Base-by-base conservation (phyloP, 345 rosid species). In the Aethionema arabicum region DNA sequence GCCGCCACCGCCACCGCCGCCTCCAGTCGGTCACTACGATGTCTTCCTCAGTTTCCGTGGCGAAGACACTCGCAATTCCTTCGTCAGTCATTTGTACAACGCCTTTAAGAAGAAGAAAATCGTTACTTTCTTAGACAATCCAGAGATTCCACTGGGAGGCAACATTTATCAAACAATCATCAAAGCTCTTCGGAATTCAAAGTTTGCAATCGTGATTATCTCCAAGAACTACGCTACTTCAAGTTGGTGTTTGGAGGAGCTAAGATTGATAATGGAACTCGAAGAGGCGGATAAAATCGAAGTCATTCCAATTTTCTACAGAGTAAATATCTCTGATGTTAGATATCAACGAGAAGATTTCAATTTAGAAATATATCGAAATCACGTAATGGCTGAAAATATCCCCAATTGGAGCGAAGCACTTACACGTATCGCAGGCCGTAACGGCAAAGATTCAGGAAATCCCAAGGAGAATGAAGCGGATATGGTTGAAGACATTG, bases 401-500 rank as follows among this genome's bases (percentile, higher is more conserved):
- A 9, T 54, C 32, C 14, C 37, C 2, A 29, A 11, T 12, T 54
- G 54, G 54, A 50, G 54, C 30, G 14, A 50, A 50, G 35, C 54
- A 1, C 54, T 50, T 50, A 50, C 54, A 2, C 0, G 36, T 50
- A 50, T 50, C 5, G 37, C 36, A 14, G 11, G 32, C 54, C 5
- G 14, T 29, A 11, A 4, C 15, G 54, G 54, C 54, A 50, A 11
- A 5, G 54, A 50, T 11, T 50, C 35, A 4, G 4, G 8, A 31
- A 11, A 50, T 29, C 11, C 27, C 29, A 56, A 47, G 2, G 31
- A 21, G 33, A 47, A 56, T 6, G 61, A 56, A 7, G 45, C 61
- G 10, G 5, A 13, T 0, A 38, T 56, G 45, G 39, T 56, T 29
- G 47, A 38, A 13, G 61, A 27, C 3, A 40, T 56, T 37, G 61